Evolutionary conservation across 1,284 basidiomycete genomes (phyloP), one percentile per base, ranked within the genome.

Genomic region (Rhodotorula sp.): DNA sequence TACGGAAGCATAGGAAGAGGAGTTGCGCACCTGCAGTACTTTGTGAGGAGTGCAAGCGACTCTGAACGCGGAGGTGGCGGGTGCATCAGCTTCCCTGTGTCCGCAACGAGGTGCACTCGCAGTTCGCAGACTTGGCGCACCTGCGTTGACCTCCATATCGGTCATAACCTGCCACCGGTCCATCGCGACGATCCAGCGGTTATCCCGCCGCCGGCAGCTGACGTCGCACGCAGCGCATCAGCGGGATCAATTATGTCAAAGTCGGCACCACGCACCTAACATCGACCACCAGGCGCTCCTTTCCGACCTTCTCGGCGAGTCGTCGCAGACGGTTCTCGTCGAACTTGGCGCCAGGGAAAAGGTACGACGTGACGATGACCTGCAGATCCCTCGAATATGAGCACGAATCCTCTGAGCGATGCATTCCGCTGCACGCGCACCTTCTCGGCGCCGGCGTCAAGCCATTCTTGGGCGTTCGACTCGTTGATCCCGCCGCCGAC

Each of bases 151-250:
- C 79, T 91, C 89, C 89, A 93, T 93, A 79, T 98, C 92, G 0
- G 97, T 98, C 66, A 97, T 87, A 68, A 91, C 90, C 81, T 97
- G 95, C 97, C 97, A 99, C 79, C 94, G 92, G 83, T 99, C 97
- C 94, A 97, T 98, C 1, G 97, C 95, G 12, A 99, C 91, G 50
- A 94, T 85, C 97, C 97, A 99, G 74, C 85, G 88, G 50, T 88
- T 83, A 19, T 85, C 90, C 78, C 88, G 84, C 77, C 88, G 87
- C 27, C 96, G 88, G 82, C 97, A 99, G 80, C 96, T 96, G 58
- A 48, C 44, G 16, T 7, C 9, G 46, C n/a, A 3, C n/a, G 9
- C 10, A 12, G 5, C 7, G 19, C 14, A 3, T 17, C 2, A 21
- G n/a, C 25, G 50, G 7, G 10, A 19, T 0, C 1, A 27, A 27